A percentile compares a stretch with the other conserved stretches of the same genome.
These are phyloP conservation scores for Pythium coloratum DNA, from an alignment of 352 stramenopile species.

Conservation along the genomic window DNA sequence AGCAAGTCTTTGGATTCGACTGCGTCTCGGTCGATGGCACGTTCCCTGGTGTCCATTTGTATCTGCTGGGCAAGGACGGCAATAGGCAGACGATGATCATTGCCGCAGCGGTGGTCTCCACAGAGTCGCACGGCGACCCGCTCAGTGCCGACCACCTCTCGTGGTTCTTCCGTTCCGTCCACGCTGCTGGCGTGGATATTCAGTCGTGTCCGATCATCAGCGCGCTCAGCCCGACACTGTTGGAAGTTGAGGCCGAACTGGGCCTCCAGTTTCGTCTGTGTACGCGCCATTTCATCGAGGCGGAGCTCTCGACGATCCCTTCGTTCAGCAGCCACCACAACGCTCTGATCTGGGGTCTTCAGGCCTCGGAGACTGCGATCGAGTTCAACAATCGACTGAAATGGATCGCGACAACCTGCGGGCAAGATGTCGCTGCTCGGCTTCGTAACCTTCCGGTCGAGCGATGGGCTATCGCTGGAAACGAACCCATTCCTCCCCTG, in stretches of 20 bases:
- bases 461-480: conserved; percentile 45
- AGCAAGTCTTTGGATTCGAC: conserved; percentile 58
- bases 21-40: conserved; percentile 34
- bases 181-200: conserved; percentile 38
- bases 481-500: conserved; percentile 35
- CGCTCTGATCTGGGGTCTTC: conserved; percentile 49
- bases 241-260: conserved; percentile 38
- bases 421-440: conserved; percentile 37
- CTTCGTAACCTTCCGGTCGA: conserved; percentile 47
- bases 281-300: conserved; percentile 56
- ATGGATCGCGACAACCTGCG: conserved; percentile 53
- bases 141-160: conserved; percentile 42
- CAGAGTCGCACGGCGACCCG: conserved; percentile 19
- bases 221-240: conserved; percentile 36
- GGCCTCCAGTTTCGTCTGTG: conserved; percentile 52
- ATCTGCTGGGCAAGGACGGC: conserved; percentile 54
- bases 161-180: conserved; percentile 53
- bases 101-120: conserved; percentile 36
- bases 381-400: conserved; percentile 57
- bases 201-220: conserved; percentile 46
- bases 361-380: conserved; percentile 40
- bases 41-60: conserved; percentile 49
- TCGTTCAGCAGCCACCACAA: conserved; percentile 52
- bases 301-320: conserved; percentile 36
- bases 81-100: conserved; percentile 46